Evolutionary conservation across 1,139 yeast genomes (phyloP).

Genomic region (Yamadazyma kanchanaburiensis): DNA sequence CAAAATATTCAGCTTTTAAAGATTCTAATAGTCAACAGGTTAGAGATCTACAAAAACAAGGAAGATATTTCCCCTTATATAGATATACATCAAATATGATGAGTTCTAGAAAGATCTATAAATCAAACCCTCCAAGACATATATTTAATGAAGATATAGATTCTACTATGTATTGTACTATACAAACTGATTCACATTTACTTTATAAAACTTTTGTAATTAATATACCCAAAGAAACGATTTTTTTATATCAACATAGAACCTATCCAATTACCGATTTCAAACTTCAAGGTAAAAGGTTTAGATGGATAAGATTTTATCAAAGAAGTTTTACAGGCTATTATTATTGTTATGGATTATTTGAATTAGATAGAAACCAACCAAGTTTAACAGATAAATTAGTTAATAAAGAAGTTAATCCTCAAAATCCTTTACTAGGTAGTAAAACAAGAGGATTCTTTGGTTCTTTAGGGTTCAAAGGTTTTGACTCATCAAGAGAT

Average conservation of each 20-base stretch:
- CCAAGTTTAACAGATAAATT: not conserved
- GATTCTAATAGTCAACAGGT: not conserved
- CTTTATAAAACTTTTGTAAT: not conserved
- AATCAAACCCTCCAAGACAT: too few species aligned
- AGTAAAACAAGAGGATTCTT: not conserved
- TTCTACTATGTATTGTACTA: not conserved
- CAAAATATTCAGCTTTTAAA: not conserved
- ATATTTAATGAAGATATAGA: not conserved
- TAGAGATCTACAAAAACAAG: not conserved
- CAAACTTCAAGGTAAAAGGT: not conserved
- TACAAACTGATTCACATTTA: not conserved
- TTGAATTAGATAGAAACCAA: not conserved
- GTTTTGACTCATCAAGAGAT: too few species aligned
- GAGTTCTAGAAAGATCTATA: too few species aligned
- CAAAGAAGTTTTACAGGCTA: too few species aligned
- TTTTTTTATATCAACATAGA: not conserved
- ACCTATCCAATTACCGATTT: constrained; percentile 1
- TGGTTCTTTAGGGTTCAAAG: too few species aligned
- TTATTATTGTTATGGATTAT: not conserved
- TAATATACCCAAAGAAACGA: not conserved
- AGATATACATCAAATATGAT: too few species aligned
- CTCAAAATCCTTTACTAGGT: not conserved
- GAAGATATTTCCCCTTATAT: not conserved
- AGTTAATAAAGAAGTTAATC: not conserved
- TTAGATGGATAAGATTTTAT: constrained; percentile 1